Conservation (phyloP, 306 rosid species). For the Cicer judaicum region DNA sequence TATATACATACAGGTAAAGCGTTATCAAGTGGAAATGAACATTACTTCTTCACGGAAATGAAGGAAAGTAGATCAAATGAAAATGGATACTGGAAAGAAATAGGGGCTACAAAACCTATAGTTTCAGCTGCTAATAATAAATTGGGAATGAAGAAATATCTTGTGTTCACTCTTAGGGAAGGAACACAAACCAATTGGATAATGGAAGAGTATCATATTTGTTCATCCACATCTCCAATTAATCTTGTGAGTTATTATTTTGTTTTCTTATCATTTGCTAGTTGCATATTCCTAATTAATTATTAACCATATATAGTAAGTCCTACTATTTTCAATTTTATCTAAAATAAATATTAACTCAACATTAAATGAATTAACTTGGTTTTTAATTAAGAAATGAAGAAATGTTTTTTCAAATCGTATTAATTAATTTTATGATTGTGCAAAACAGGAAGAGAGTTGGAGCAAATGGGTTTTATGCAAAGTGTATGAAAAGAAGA, state of each 20-base stretch:
- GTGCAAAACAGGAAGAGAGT: constrained; percentile 44
- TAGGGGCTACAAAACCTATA: constrained; percentile 45
- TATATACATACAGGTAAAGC: constrained; percentile 47
- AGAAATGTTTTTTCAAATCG: background rate
- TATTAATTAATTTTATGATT: constrained; percentile 16
- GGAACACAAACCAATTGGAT: constrained; percentile 56
- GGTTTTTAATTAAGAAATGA: too few species aligned
- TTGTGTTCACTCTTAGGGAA: constrained; percentile 48
- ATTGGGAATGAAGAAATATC: constrained; percentile 57
- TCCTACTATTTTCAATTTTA: too few species aligned
- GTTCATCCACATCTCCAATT: constrained; percentile 24
- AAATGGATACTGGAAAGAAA: constrained; percentile 62
- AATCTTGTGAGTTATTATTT: background rate
- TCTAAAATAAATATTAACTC: too few species aligned
- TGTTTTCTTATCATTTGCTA: background rate
- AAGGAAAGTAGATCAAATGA: constrained; percentile 49
- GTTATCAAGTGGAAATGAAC: constrained; percentile 50
- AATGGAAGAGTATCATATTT: constrained; percentile 61
- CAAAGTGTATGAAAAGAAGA: constrained; percentile 55
- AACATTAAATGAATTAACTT: too few species aligned
- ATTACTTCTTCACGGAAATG: constrained; percentile 54
- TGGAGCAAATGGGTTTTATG: constrained; percentile 57
- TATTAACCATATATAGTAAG: too few species aligned
- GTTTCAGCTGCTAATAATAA: constrained; percentile 25
- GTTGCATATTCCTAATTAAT: background rate